Evolutionary conservation across 2,329 filamentous ascomycete genomes (phyloP), one percentile per base, ranked within the genome.

Genomic region (Dothiorella sarmentorum): DNA sequence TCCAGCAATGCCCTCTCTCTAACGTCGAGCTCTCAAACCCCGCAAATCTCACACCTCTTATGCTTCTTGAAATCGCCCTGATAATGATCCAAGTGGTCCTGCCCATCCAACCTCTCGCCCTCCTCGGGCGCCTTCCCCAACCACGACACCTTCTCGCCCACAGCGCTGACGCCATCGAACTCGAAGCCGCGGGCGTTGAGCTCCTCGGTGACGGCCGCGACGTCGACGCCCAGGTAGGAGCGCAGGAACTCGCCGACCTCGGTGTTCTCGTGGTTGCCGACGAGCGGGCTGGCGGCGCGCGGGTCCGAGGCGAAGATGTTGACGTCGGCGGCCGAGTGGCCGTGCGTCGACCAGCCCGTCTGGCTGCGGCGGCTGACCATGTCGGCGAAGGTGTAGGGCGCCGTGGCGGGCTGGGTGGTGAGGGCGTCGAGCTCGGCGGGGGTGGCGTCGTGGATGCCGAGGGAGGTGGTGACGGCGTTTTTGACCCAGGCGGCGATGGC

Each of bases 211-310:
- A 97, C 85, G 29, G 80, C 79, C 1, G 90, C 83, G 1, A 96
- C 84, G 69, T 97, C 87, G 1, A 97, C 84, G 49, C 83, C 83
- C 0, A 99, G 82, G 68, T 94, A 99, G 7, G 85, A 77, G 7
- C 85, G 79, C 60, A 99, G 75, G 72, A 97, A 99, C 43, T 82
- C 78, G 31, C 94, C 94, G 1, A 99, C 82, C 24, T 97, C 91
- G 0, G 87, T 97, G 71, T 99, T 99, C 78, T 99, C 94, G 57
- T 95, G 87, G 71, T 97, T 97, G 7, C 93, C 93, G 3, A 84
- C 77, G 6, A 96, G 79, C 13, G 81, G 78, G 42, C 83, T 80
- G 0, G 86, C 83, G 27, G 78, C 76, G 35, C 83, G 80, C 0
- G 83, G 80, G 3, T 89, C 86, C 0, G 89, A 92, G 55, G 89